Base-by-base conservation (phyloP, 352 stramenopile genomes). In the Globisporangium apiculatum region DNA sequence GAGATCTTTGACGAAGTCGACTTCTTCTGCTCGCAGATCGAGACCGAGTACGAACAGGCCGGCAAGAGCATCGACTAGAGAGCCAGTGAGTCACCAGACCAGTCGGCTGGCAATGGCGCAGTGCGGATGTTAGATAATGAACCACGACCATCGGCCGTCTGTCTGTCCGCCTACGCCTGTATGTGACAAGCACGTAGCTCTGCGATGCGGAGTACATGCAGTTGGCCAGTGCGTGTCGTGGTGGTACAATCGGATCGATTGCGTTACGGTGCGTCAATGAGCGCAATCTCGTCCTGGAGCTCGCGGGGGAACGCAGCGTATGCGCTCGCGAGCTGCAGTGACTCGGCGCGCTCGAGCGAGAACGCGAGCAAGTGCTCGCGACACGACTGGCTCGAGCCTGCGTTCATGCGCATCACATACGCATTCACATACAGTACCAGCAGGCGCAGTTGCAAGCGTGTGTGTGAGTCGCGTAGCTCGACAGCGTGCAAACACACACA, bases 1-100 rank as follows among this genome's bases (percentile, higher is more conserved):
- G 84, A 89, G 40, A 94, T 94, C 65, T 91, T 91, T 55, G 83
- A 92, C 31, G 78, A 92, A 31, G 66, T 94, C 51, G 84, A 94
- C 64, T 86, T 78, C 52, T 82, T 83, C 67, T 94, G 84, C 76
- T 86, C 81, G 52, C 79, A 88, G 71, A 94, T 94, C 58, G 84
- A 94, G 69, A 82, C 84, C 54, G 82, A 94, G 67, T 90, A 92
- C 65, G 84, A 94, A 69, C 67, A 75, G 58, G 63, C 80, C 64
- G 84, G 84, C 68, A 94, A 94, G 77, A 64, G 55, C 62, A 92
- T 94, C 62, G 84, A 94, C 59, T 91, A 90, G 72, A 53, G 12
- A 48, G 46, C 24, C 5, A 38, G 46, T 31, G 24, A 31, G 24
- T 31, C 24, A 31, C 24, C 24, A 31, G 24, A 31, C 24, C 24